These are phyloP conservation scores for Penicillium alfredii DNA, from an alignment of 495 filamentous ascomycete genomes.

Conservation along the genomic window DNA sequence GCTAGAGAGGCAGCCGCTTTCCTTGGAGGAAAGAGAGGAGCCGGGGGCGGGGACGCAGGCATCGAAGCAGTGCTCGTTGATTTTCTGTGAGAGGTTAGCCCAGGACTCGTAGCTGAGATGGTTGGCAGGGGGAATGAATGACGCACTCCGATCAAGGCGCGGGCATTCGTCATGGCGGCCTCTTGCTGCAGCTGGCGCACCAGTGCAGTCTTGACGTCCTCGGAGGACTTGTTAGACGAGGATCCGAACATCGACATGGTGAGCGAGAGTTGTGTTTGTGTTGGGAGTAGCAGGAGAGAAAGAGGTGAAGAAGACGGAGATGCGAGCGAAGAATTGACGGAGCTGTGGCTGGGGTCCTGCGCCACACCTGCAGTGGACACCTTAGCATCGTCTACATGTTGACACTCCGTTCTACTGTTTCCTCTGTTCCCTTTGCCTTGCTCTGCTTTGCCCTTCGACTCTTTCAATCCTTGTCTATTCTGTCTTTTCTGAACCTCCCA, in stretches of 20 bases:
- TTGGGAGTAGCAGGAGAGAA: neutral
- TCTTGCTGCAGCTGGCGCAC: constrained; percentile 71
- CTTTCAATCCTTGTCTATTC: constrained; percentile 10
- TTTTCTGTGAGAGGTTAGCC: constrained; percentile 64
- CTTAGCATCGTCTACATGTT: constrained; percentile 16
- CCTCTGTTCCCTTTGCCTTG: constrained; percentile 14
- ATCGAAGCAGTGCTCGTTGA: constrained; percentile 96
- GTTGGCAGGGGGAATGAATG: constrained; percentile 1
- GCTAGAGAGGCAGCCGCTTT: constrained; percentile 70
- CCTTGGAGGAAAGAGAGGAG: constrained; percentile 60
- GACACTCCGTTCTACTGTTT: constrained; percentile 16
- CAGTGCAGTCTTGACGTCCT: constrained; percentile 61
- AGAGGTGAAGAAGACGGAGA: constrained; percentile 1
- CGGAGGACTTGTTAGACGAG: constrained; percentile 36
- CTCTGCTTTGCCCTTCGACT: constrained; percentile 10
- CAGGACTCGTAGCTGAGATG: neutral
- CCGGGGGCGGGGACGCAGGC: constrained; percentile 85
- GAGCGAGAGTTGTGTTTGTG: constrained; percentile 5
- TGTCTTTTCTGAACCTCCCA: too few relatives aligned
- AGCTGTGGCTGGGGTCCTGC: constrained; percentile 26
- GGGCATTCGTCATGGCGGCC: constrained; percentile 68
- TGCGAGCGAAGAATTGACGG: constrained; percentile 9
- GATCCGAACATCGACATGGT: constrained; percentile 41
- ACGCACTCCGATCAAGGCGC: constrained; percentile 66
- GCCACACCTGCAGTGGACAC: constrained; percentile 36